Percentiles rank a stretch among this genome's conserved stretches.
Conservation (phyloP, 1,284 basidiomycete genomes). For the Tylopilus sp. region DNA sequence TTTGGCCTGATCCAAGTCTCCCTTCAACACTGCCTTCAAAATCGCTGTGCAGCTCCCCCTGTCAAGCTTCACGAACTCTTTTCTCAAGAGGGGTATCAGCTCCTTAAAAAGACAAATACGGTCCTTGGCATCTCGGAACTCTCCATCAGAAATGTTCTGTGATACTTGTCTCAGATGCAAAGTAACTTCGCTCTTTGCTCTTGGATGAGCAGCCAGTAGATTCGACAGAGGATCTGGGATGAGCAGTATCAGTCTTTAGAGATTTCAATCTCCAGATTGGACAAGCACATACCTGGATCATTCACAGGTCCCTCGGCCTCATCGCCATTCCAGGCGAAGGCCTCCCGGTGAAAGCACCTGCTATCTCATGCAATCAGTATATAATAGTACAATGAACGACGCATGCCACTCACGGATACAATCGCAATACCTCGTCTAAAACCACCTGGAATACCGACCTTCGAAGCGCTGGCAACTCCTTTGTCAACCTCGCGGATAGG, state of each 20-base stretch:
- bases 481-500: not conserved
- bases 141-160: not conserved
- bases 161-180: not conserved
- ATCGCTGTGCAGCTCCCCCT: slow-evolving; percentile 1
- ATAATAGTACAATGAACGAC: not conserved
- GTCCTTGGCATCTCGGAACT: not conserved
- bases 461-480: not conserved
- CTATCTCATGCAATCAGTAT: not conserved
- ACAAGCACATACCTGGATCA: slow-evolving; percentile 14
- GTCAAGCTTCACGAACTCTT: slow-evolving; percentile 1
- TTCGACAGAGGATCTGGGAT: slow-evolving; percentile 13
- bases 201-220: slow-evolving; percentile 17
- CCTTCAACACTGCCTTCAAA: slow-evolving; percentile 11
- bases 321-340: slow-evolving; percentile 6
- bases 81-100: slow-evolving; percentile 5
- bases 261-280: not conserved
- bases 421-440: not conserved
- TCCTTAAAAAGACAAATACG: slow-evolving; percentile 11
- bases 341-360: slow-evolving; percentile 19
- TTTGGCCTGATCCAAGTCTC: slow-evolving; percentile 9
- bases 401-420: slow-evolving; percentile 28
- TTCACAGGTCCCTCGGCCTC: not conserved
- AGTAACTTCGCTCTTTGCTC: slow-evolving; percentile 12
- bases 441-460: slow-evolving; percentile 3
- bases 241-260: not conserved